Base-by-base conservation (phyloP, 192 early-diverging fungal species). In the Helicostylum pulchrum region DNA sequence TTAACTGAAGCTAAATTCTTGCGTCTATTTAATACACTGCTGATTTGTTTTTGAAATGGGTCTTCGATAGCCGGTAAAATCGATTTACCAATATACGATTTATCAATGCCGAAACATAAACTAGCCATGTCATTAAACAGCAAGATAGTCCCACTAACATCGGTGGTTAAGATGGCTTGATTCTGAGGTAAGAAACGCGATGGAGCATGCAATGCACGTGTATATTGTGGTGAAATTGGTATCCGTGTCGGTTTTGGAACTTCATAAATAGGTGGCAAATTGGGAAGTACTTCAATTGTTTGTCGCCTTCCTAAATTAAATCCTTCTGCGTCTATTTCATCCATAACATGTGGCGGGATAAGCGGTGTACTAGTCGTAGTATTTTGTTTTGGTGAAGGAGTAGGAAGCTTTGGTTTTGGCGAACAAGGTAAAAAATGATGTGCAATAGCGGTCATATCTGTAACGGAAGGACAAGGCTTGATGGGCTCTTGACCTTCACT, bases 161-260 rank as follows among this genome's bases (percentile, higher is more conserved):
- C 71, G 0, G 83, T 85, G 0, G 86, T 87, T 23, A 85, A 71
- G 23, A 85, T 85, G 15, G 82, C 82, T 59, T 88, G 84, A 44
- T 77, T 82, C 62, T 82, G 81, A 10, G 84, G 84, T 2, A 80
- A 65, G 39, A 84, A 86, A 17, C 84, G 77, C 0, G 77, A 82
- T 1, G 84, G 80, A 26, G 75, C 70, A 47, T 85, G 83, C 26
- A 82, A 50, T 2, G 48, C 59, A 9, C 65, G 51, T 12, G 15
- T 30, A 19, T 56, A 66, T 43, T 59, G 67, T 19, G 58, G 63
- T 10, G 32, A 59, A 53, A 8, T 46, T 54, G 50, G 55, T 23
- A 43, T 21, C 7, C n/a, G 46, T 34, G n/a, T n/a, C 10, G 20
- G 39, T 31, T n/a, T 36, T 53, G 46, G 48, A 60, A 46, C n/a